Percentiles rank a stretch among this genome's conserved stretches.
Evolutionary conservation across 495 filamentous ascomycete genomes (phyloP).

Genomic region (Penicillium taxi): DNA sequence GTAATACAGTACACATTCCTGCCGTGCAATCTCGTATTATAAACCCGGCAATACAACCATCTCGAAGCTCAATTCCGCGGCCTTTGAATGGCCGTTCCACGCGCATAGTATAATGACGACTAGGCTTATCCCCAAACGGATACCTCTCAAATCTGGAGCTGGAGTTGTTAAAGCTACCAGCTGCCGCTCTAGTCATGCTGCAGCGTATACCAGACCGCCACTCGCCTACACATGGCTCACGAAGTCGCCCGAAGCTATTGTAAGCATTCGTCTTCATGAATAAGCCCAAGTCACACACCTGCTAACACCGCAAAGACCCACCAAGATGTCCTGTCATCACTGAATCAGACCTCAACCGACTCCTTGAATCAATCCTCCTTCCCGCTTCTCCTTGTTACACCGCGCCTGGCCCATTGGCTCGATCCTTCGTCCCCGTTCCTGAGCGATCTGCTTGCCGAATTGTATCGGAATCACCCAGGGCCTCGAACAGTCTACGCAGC

Average conservation of each 20-base stretch:
- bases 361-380: slow-evolving; percentile 4
- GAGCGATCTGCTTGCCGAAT: slow-evolving; percentile 20
- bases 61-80: no score
- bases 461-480: slow-evolving; percentile 8
- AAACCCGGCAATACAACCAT: no score
- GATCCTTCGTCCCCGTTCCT: slow-evolving; percentile 27
- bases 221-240: slow-evolving; percentile 37
- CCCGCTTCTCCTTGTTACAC: slow-evolving; percentile 33
- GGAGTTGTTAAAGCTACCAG: no score
- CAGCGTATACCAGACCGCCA: no score
- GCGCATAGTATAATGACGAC: no score
- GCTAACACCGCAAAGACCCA: slow-evolving; percentile 16
- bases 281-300: slow-evolving; percentile 6
- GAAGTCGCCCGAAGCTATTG: slow-evolving; percentile 27
- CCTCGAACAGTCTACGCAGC: slow-evolving; percentile 19
- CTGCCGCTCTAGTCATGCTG: no score
- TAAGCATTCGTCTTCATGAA: slow-evolving; percentile 10
- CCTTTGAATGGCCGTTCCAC: no score
- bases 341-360: slow-evolving; percentile 13
- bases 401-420: slow-evolving; percentile 35
- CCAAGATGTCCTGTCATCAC: slow-evolving; percentile 27
- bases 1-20: no score
- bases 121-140: no score
- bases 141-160: no score
- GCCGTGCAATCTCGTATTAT: no score